Evolutionary conservation across 1,139 yeast genomes (phyloP), one percentile per base, ranked within the genome.

Genomic region (Debaryomycetaceae sp.): DNA sequence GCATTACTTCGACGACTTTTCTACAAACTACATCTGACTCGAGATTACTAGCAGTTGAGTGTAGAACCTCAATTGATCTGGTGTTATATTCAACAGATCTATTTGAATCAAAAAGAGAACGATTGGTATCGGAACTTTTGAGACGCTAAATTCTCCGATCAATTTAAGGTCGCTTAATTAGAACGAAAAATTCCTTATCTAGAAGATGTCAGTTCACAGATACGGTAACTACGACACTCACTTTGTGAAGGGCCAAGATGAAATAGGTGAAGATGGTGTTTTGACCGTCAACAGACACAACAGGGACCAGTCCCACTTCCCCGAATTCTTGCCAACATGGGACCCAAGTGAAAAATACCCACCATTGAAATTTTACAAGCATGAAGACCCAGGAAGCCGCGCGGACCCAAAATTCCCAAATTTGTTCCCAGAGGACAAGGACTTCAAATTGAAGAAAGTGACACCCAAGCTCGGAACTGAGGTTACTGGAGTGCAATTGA

Each of bases 391-490:
- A 29, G 87, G 81, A 4, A 55, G 65, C 29, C 64, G 68, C 44
- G 88, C 83, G 9, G 85, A 81, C 51, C 73, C 77, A n/a, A 53
- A 63, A 1, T 71, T 78, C 44, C 69, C 73, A 31, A 73, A 72
- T 48, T 68, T 83, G 46, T 72, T 80, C 46, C 71, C 75, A 7
- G 55, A 59, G 35, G 57, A 45, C 35, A 62, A 59, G n/a, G 47
- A 56, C 7, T 51, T 55, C 32, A 63, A 59, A 30, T 50, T 59
- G 19, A 69, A 65, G 50, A 60, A 60, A 30, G 53, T 81, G 45
- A 73, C 85, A 5, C 91, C 89, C 36, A 81, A 79, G 56, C 65
- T 84, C 41, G 91, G 91, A 13, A 69, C 83, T 18, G 87, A 79
- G 55, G 64, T 83, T 31, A 56, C 53, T 16, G 86, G 86, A 16